Base-by-base conservation (phyloP, 257 asterid genomes). In the Perilla frutescens region DNA sequence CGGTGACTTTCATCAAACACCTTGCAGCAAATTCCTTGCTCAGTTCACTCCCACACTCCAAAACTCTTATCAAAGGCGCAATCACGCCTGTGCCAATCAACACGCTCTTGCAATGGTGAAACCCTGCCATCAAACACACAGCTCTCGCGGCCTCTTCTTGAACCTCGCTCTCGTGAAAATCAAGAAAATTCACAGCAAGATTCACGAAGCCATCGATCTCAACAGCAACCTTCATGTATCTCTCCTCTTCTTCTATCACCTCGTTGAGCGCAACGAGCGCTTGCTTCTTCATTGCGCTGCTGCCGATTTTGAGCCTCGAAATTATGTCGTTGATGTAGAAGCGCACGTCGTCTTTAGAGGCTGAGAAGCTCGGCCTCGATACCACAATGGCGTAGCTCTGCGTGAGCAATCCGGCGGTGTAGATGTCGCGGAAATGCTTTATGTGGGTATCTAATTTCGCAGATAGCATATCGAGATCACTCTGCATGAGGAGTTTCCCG, bases 401-500 rank as follows among this genome's bases (percentile, higher is more conserved):
- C 5, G 80, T 71, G 31, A 87, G 88, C 89, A 95, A 75, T 2
- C 96, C 96, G 50, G 75, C 87, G 20, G 89, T 78, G 61, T 92
- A 89, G 20, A 90, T 89, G 26, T 89, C 96, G 11, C 87, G 79
- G 0, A 90, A 54, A 54, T 76, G 77, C 81, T 58, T 83, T 1
- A 73, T 69, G 72, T 92, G 91, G 34, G 41, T 44, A 54, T 88
- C 89, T 75, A 95, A 71, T 54, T 80, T 89, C 45, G 86, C 77
- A 8, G 88, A 82, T 1, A 87, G 43, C 57, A 87, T 75, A 72
- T 92, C 97, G 41, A 92, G 93, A 84, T 92, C 93, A 74, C 99
- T 95, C 72, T 90, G 92, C 97, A 89, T 95, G 68, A 81, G 96
- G 26, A 95, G 86, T 84, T 95, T 95, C 66, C 99, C 97, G 59